Base-by-base conservation (phyloP, 768 basidiomycete genomes). In the Candolleomyces eurysporus region DNA sequence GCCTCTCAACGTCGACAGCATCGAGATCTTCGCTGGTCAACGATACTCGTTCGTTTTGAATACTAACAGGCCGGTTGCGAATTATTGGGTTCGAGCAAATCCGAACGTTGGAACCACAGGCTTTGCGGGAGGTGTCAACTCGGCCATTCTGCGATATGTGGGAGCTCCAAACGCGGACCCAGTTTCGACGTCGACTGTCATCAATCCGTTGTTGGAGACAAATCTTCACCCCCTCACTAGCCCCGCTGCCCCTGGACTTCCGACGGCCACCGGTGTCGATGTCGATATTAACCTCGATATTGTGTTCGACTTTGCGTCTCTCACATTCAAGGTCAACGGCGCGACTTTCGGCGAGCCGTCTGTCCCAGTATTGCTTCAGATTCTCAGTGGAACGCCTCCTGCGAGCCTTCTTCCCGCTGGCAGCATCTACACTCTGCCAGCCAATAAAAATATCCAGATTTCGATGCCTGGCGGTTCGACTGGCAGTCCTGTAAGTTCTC, bases 111-210 rank as follows among this genome's bases (percentile, higher is more conserved):
- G 4, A 77, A 43, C 68, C 16, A 46, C 51, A 30, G 65, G 60
- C 4, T 70, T 69, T 55, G 63, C 26, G 9, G 67, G 68, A 16
- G 83, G 83, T 17, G 63, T 81, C 21, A 86, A 84, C 67, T 83
- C 80, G 17, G 86, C 82, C 2, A 83, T 85, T 51, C 70, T 85
- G 8, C 77, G 80, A 13, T 86, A 86, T 67, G 61, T 49, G 13
- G 81, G 81, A 17, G 83, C 81, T 0, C 63, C 73, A 1, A 57
- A 51, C 13, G 62, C 59, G 0, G 74, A 83, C 45, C 83, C 84
- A 0, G 77, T 73, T 0, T 77, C 77, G 1, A 69, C 59, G 2
- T 69, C 73, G 8, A 66, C 72, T 1, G 21, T 60, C 5, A 63
- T 32, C 0, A 74, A 69, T 17, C 72, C 69, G 1, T 64, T 82